A percentile compares a stretch with the other conserved stretches of the same genome.
Evolutionary conservation across 352 stramenopile genomes (phyloP).

Genomic region (Elongisporangium anandrum): DNA sequence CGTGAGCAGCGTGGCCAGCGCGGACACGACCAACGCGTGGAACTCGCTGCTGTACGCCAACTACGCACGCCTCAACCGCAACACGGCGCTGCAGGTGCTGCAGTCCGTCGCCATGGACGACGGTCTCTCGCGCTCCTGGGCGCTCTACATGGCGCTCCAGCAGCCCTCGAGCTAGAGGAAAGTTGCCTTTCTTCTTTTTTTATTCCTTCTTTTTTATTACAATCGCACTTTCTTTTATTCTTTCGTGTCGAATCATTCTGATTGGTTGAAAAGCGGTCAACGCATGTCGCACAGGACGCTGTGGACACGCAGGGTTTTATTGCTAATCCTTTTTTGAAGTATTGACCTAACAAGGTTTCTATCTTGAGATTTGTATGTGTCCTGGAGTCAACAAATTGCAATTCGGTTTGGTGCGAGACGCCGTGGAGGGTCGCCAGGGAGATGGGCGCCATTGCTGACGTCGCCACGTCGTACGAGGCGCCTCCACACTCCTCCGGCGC

Average conservation of each 20-base stretch:
- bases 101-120: conserved; percentile 61
- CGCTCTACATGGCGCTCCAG: conserved; percentile 57
- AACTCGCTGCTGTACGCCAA: conserved; percentile 70
- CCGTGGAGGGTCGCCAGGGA: background rate
- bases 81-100: conserved; percentile 40
- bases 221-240: background rate
- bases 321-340: background rate
- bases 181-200: background rate
- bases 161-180: background rate
- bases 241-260: background rate
- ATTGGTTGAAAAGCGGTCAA: background rate
- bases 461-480: background rate
- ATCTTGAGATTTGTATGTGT: background rate
- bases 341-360: background rate
- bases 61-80: conserved; percentile 57
- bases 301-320: background rate
- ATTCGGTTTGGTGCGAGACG: background rate
- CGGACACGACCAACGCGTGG: conserved; percentile 57
- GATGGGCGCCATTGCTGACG: background rate
- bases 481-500: background rate
- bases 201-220: background rate
- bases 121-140: conserved; percentile 77
- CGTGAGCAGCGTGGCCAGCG: conserved; percentile 32
- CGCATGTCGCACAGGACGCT: background rate
- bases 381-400: background rate